Evolutionary conservation across 2,329 filamentous ascomycete species (phyloP), one percentile per base, ranked within the genome.

Genomic region (Elsinoe perseae): DNA sequence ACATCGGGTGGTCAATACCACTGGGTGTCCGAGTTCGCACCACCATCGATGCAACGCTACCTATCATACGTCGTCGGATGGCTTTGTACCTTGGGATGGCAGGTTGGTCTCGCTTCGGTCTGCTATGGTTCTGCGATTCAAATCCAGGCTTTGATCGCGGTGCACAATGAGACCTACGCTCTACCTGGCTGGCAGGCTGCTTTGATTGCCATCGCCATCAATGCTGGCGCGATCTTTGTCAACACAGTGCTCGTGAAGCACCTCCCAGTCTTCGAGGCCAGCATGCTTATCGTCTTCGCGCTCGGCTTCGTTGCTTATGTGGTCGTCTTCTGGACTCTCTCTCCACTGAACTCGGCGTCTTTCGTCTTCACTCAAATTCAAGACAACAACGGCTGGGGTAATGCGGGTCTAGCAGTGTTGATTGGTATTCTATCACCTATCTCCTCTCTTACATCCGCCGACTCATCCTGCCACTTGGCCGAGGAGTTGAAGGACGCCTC

Each of bases 1-100:
- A 82, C 78, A 0, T 74, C 75, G 5, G 79, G 80, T 20, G 80
- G 80, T 1, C 79, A 82, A 61, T 82, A 81, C 59, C 77, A 80
- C 60, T 81, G 78, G 78, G 77, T 80, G 1, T 79, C 74, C 78
- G 66, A 75, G 28, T 70, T 76, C 20, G 72, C 73, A 3, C 74
- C 74, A 16, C 64, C 53, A 12, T 30, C 42, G 7, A 40, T 48
- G 34, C 53, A 81, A 60, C 79, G 77, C 56, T 73, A 77, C 32
- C 67, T 81, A 1, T 80, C 77, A 58, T 84, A 82, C 61, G 64
- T 78, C 14, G 74, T 75, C 43, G 57, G 59, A 30, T 68, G 64
- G 65, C 60, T 68, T 2, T 63, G 60, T 46, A 62, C 62, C 3
- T 58, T 68, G 2, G 66, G 65, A 2, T 68, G 66, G 66, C 66